phyloP scores from a whole-genome alignment of 441 rosid species.

The Croton laevigatus region DNA sequence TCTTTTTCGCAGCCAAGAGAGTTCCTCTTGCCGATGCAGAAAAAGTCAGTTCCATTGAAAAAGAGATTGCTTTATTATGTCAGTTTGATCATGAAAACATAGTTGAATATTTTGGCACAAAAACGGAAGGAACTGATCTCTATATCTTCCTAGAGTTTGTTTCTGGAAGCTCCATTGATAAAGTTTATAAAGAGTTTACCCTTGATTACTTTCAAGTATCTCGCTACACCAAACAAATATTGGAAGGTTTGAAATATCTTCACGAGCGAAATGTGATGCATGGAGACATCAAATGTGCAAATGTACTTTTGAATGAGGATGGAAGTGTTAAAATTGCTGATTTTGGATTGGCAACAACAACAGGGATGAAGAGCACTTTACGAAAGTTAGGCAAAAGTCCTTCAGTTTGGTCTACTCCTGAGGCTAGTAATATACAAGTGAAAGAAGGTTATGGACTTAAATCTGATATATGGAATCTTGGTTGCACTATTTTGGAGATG shows the following conservation, averaged over 20 bases:
- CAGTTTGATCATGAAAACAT: not conserved
- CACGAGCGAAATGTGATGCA: not conserved
- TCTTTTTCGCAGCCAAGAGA: not conserved
- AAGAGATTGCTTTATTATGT: not conserved
- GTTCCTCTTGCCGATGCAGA: not conserved
- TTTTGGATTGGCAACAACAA: not conserved
- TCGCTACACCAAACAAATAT: not conserved
- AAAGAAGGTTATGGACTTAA: slow-evolving; percentile 27
- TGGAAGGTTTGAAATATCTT: slow-evolving; percentile 4
- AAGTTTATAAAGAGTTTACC: not conserved
- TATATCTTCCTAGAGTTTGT: too few relatives aligned
- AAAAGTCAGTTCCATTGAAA: not conserved
- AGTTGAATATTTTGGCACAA: not conserved
- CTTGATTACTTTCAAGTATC: not conserved
- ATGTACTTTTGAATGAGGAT: not conserved
- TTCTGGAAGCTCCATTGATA: not conserved
- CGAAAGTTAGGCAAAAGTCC: not conserved
- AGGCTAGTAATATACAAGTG: not conserved
- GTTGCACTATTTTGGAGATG: slow-evolving; percentile 67
- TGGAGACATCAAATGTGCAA: slow-evolving; percentile 7
- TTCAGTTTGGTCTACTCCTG: not conserved
- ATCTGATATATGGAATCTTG: slow-evolving; percentile 65
- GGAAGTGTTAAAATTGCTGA: not conserved
- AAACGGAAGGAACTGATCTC: too few relatives aligned
- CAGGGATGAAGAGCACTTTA: too few relatives aligned